phyloP scores from a whole-genome alignment of 768 basidiomycete species.

The Russula foetens region DNA sequence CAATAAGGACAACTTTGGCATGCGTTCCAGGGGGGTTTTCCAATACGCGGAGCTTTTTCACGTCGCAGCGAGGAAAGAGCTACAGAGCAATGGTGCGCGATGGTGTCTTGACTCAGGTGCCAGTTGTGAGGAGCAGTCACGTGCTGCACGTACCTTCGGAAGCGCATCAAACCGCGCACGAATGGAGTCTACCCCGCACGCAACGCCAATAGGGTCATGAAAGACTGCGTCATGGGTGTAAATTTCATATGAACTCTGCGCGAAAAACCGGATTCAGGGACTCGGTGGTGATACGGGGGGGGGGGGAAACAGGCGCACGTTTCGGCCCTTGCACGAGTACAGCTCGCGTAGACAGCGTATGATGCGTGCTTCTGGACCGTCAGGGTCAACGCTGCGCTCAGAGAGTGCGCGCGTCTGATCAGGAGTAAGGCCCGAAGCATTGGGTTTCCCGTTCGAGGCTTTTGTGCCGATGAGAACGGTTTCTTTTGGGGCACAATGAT shows the following conservation, averaged over 20 bases:
- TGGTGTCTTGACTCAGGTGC: not conserved
- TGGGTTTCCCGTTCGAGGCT: constrained; percentile 20
- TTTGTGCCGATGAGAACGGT: constrained; percentile 22
- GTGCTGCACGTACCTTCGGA: constrained; percentile 29
- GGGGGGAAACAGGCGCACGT: constrained; percentile 20
- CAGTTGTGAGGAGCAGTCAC: not conserved
- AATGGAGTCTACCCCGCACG: constrained; percentile 33
- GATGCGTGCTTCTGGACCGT: constrained; percentile 26
- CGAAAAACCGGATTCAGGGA: not conserved
- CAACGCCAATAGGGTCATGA: constrained; percentile 37
- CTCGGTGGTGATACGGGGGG: constrained; percentile 1
- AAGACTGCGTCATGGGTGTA: constrained; percentile 37
- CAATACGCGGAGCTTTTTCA: constrained; percentile 35
- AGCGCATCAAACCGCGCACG: constrained; percentile 38
- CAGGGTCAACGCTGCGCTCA: constrained; percentile 29
- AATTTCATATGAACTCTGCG: constrained; percentile 36
- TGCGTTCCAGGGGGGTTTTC: constrained; percentile 33
- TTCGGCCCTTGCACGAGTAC: constrained; percentile 6
- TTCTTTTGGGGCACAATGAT: constrained; percentile 1
- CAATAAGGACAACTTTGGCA: constrained; percentile 34
- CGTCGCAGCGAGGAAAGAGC: constrained; percentile 37
- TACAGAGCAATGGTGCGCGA: constrained; percentile 15
- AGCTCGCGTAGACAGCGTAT: constrained; percentile 38
- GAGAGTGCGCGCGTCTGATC: constrained; percentile 32
- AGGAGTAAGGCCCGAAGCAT: constrained; percentile 35